These are phyloP conservation scores for Camptophora hylomeconis DNA, from an alignment of 2,329 filamentous ascomycete genomes.

Conservation along the genomic window DNA sequence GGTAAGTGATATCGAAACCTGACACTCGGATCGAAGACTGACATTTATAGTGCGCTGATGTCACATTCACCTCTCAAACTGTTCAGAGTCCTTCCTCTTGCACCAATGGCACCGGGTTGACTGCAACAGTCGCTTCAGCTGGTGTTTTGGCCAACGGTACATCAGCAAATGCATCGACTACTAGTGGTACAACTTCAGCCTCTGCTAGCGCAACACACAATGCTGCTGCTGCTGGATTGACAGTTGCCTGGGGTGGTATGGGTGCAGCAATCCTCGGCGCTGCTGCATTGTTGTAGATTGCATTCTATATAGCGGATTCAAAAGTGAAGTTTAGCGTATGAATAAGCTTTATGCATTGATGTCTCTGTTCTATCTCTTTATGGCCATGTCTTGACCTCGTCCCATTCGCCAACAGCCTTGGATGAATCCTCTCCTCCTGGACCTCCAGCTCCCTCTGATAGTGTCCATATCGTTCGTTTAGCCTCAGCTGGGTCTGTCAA, in stretches of 20 bases:
- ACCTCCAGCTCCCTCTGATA: slow-evolving; percentile 32
- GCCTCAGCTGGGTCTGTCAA: slow-evolving; percentile 52
- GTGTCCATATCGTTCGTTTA: slow-evolving; percentile 55
- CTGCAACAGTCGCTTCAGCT: too few relatives aligned
- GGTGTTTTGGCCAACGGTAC: slow-evolving; percentile 37
- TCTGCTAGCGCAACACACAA: slow-evolving; percentile 7
- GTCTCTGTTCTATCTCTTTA: slow-evolving; percentile 5
- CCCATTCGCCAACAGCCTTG: slow-evolving; percentile 42
- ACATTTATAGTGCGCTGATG: slow-evolving; percentile 7
- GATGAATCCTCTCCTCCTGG: slow-evolving; percentile 22
- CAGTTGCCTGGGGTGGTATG: slow-evolving; percentile 25
- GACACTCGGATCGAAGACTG: background rate
- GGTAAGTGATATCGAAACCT: slow-evolving; percentile 25
- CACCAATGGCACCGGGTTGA: slow-evolving; percentile 44
- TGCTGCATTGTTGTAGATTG: slow-evolving; percentile 23
- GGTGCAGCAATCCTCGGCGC: slow-evolving; percentile 23
- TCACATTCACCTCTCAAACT: slow-evolving; percentile 7
- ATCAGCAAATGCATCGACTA: slow-evolving; percentile 20
- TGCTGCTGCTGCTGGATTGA: slow-evolving; percentile 19
- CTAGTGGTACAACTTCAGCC: slow-evolving; percentile 2
- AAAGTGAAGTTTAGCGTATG: too few relatives aligned
- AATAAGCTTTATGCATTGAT: too few relatives aligned
- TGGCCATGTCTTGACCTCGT: slow-evolving; percentile 56
- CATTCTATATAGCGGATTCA: too few relatives aligned
- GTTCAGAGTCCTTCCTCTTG: slow-evolving; percentile 33